These are phyloP conservation scores for Apophysomyces variabilis DNA, from an alignment of 371 early-diverging fungal species.

Conservation along the genomic window DNA sequence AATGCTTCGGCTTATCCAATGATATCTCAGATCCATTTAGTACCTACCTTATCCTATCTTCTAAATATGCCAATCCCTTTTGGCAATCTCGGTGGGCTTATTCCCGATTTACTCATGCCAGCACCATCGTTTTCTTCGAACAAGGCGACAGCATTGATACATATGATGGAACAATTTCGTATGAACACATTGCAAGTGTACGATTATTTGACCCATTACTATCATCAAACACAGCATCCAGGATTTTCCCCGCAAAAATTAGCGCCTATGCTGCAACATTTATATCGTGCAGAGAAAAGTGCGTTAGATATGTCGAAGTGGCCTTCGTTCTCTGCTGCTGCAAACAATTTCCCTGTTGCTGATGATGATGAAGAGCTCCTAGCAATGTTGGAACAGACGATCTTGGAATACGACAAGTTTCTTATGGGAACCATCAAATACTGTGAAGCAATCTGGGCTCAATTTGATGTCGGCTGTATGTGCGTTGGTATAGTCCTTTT, in stretches of 20 bases:
- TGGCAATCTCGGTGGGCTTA: constrained; percentile 82
- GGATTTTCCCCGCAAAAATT: constrained; percentile 36
- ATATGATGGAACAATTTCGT: constrained; percentile 60
- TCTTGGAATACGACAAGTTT: constrained; percentile 64
- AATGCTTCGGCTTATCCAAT: constrained; percentile 39
- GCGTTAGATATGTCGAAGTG: constrained; percentile 31
- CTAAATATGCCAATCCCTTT: constrained; percentile 83
- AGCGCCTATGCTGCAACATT: constrained; percentile 23
- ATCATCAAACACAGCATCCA: constrained; percentile 30
- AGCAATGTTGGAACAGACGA: constrained; percentile 37
- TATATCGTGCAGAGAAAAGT: constrained; percentile 32
- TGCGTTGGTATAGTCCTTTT: constrained; percentile 60
- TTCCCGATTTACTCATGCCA: constrained; percentile 68
- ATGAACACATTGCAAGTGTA: constrained; percentile 82
- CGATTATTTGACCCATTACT: constrained; percentile 67
- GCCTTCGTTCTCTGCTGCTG: constrained; percentile 28
- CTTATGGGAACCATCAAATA: constrained; percentile 68
- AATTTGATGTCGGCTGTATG: constrained; percentile 82
- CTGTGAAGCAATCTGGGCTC: constrained; percentile 89
- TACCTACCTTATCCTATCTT: constrained; percentile 77
- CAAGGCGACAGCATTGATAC: constrained; percentile 49
- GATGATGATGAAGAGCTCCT: constrained; percentile 18
- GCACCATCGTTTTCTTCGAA: constrained; percentile 1
- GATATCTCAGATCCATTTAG: constrained; percentile 85
- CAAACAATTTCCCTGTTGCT: too few relatives aligned